Evolutionary conservation across 2,329 filamentous ascomycete genomes (phyloP).

Genomic region (Verticillium albo-atrum): DNA sequence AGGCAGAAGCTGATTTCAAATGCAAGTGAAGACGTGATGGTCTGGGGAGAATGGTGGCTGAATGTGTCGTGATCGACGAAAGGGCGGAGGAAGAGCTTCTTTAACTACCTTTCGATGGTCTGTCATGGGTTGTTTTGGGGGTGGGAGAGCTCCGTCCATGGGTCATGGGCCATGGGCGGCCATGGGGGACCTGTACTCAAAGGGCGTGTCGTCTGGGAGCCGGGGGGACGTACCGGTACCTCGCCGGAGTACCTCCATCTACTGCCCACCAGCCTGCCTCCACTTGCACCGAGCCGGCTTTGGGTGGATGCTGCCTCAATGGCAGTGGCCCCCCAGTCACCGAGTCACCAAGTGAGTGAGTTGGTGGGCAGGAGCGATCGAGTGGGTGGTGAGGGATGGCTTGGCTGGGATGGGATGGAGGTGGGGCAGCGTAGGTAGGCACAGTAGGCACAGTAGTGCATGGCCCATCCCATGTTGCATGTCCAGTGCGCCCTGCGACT

Average conservation of each 20-base stretch:
- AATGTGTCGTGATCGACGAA: background rate
- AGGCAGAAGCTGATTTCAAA: background rate
- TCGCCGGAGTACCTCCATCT: constrained; percentile 4
- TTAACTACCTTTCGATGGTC: background rate
- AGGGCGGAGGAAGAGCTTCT: background rate
- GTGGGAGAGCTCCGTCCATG: background rate
- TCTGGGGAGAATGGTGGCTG: background rate
- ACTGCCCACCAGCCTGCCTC: background rate
- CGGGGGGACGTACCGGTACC: constrained; percentile 12
- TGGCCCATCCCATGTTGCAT: background rate
- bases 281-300: background rate
- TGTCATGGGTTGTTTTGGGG: background rate
- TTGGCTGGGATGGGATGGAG: background rate
- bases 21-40: background rate
- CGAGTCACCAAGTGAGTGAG: background rate
- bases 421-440: too few relatives aligned
- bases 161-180: background rate
- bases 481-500: background rate
- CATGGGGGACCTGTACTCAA: background rate
- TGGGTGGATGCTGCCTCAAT: constrained; percentile 1
- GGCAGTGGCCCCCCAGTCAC: too few relatives aligned
- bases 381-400: background rate
- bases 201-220: background rate
- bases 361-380: background rate
- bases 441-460: background rate